Conservation (phyloP, 108 stramenopile species). For the Cyclotella baltica region DNA sequence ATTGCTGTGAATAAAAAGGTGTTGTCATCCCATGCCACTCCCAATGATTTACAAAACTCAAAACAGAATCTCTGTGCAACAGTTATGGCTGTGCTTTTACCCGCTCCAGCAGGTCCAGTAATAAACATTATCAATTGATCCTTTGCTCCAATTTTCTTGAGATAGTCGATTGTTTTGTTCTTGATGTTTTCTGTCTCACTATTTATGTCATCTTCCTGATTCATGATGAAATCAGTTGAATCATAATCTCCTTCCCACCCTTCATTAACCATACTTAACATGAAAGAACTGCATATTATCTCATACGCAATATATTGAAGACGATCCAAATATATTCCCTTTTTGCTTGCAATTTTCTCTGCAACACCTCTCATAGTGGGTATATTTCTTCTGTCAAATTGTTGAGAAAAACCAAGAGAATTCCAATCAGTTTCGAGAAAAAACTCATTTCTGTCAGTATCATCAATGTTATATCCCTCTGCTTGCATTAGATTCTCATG, state of each 20-base stretch:
- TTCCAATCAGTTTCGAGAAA: background rate
- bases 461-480: background rate
- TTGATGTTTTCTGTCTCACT: background rate
- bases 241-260: background rate
- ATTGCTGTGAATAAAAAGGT: conserved; percentile 22
- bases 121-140: conserved; percentile 27
- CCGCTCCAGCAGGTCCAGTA: conserved; percentile 32
- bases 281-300: background rate
- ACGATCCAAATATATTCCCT: background rate
- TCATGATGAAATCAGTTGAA: background rate
- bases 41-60: conserved; percentile 6
- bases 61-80: conserved; percentile 11
- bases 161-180: background rate
- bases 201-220: background rate
- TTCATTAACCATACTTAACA: background rate
- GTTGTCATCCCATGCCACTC: background rate
- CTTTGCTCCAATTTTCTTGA: conserved; percentile 11
- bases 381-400: background rate
- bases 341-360: background rate
- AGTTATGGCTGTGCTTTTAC: conserved; percentile 22
- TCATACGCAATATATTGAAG: conserved; percentile 11
- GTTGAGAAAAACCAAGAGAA: background rate
- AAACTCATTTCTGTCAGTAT: background rate
- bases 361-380: conserved; percentile 7
- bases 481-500: background rate